A percentile compares a stretch with the other conserved stretches of the same genome.
Conservation (phyloP, 495 filamentous ascomycete genomes). For the Neurospora hispaniola region DNA sequence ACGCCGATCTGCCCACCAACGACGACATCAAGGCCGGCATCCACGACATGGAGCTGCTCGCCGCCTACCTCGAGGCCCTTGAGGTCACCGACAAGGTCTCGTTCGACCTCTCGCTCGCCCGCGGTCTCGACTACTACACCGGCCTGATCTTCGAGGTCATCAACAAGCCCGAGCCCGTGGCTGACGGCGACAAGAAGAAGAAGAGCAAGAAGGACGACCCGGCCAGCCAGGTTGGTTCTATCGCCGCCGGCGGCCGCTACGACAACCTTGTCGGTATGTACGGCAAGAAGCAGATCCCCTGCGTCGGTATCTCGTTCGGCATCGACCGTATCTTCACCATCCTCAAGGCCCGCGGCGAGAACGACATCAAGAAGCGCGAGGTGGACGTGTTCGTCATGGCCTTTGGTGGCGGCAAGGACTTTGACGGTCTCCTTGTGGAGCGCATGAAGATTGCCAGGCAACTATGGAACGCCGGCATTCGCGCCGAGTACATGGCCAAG, state of each 20-base stretch:
- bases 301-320: constrained; percentile 89
- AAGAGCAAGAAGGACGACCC: constrained; percentile 3
- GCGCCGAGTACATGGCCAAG: constrained; percentile 70
- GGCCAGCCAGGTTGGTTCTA: constrained; percentile 44
- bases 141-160: constrained; percentile 84
- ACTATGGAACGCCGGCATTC: constrained; percentile 68
- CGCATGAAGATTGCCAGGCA: constrained; percentile 61
- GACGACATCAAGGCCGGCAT: constrained; percentile 64
- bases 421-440: constrained; percentile 63
- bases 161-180: constrained; percentile 23
- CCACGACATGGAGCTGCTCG: constrained; percentile 70
- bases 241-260: constrained; percentile 86
- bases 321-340: constrained; percentile 93
- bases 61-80: constrained; percentile 72
- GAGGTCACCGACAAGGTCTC: constrained; percentile 58
- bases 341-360: constrained; percentile 61
- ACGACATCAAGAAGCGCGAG: constrained; percentile 47
- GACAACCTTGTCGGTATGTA: constrained; percentile 95
- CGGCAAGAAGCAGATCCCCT: constrained; percentile 74
- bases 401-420: constrained; percentile 71
- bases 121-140: constrained; percentile 90
- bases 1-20: constrained; percentile 56
- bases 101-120: constrained; percentile 74
- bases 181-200: not conserved
- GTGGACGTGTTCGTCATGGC: constrained; percentile 89